These are phyloP conservation scores for Actinidia chinensis DNA, from an alignment of 179 eudicot genomes.

Conservation along the genomic window DNA sequence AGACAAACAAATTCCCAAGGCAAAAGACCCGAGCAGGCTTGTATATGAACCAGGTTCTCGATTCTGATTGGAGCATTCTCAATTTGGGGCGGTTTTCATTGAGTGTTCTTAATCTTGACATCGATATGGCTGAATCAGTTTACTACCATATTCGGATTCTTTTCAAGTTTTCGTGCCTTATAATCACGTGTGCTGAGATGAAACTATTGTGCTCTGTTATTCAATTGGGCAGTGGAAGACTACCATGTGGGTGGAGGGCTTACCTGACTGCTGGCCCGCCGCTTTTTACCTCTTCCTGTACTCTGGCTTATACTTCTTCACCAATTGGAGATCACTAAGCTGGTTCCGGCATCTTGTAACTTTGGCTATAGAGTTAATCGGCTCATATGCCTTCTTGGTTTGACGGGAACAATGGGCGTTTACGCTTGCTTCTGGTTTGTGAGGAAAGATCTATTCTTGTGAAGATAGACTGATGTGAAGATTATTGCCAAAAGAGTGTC, in stretches of 20 bases:
- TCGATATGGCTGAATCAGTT: conserved; percentile 63
- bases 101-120: conserved; percentile 57
- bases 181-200: conserved; percentile 54
- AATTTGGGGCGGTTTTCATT: conserved; percentile 59
- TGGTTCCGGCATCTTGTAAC: conserved; percentile 44
- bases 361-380: conserved; percentile 54
- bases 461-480: conserved; percentile 48
- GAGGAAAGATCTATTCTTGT: conserved; percentile 54
- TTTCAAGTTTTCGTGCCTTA: conserved; percentile 45
- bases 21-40: conserved; percentile 56
- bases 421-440: conserved; percentile 58
- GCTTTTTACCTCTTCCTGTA: conserved; percentile 55
- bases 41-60: conserved; percentile 53
- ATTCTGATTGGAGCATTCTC: conserved; percentile 52
- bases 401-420: conserved; percentile 57
- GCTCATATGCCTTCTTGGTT: conserved; percentile 52
- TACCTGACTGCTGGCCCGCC: conserved; percentile 56
- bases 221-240: conserved; percentile 61
- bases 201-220: conserved; percentile 50
- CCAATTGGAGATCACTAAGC: conserved; percentile 52
- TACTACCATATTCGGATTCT: conserved; percentile 58
- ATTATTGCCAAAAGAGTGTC: not conserved
- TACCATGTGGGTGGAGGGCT: conserved; percentile 66
- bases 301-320: conserved; percentile 52
- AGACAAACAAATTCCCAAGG: conserved; percentile 56